Evolutionary conservation across 2,329 filamentous ascomycete genomes (phyloP).

Genomic region (Xylariaceae sp.): DNA sequence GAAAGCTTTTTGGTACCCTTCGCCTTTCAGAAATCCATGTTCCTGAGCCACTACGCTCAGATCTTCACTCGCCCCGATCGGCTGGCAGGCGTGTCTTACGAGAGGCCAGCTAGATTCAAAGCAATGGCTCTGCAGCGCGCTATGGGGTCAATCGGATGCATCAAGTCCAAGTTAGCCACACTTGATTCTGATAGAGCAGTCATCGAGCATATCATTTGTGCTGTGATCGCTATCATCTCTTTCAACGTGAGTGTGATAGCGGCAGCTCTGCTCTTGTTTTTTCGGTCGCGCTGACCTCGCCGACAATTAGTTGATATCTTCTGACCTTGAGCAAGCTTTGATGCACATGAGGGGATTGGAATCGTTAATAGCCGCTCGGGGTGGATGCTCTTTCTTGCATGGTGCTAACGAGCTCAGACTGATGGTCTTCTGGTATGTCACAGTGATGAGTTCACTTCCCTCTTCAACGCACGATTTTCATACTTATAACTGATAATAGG

Average conservation of each 20-base stretch:
- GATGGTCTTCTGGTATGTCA: conserved; percentile 8
- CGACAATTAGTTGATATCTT: conserved; percentile 6
- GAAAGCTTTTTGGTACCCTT: conserved; percentile 8
- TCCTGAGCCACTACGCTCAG: conserved; percentile 5
- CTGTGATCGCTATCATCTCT: conserved; percentile 5
- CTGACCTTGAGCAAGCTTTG: conserved; percentile 7
- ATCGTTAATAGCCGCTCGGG: conserved; percentile 5
- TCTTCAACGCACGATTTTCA: neutral
- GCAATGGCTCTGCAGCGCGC: conserved; percentile 7
- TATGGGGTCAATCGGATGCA: conserved; percentile 4
- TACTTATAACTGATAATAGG: conserved; percentile 1
- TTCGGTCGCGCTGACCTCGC: neutral
- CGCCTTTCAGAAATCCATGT: conserved; percentile 6
- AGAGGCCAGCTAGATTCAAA: conserved; percentile 7
- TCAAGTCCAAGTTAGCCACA: conserved; percentile 3
- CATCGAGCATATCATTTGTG: conserved; percentile 3
- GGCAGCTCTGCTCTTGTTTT: neutral
- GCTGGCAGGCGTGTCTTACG: conserved; percentile 7
- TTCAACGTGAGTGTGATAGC: conserved; percentile 5
- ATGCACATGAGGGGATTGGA: conserved; percentile 7
- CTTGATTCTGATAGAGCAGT: conserved; percentile 2
- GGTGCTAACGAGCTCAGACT: conserved; percentile 6
- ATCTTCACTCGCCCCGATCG: conserved; percentile 5
- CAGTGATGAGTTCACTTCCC: neutral
- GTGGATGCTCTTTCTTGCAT: neutral